These are phyloP conservation scores for Kluyveromyces siamensis DNA, from an alignment of 805 yeast species.

Conservation along the genomic window DNA sequence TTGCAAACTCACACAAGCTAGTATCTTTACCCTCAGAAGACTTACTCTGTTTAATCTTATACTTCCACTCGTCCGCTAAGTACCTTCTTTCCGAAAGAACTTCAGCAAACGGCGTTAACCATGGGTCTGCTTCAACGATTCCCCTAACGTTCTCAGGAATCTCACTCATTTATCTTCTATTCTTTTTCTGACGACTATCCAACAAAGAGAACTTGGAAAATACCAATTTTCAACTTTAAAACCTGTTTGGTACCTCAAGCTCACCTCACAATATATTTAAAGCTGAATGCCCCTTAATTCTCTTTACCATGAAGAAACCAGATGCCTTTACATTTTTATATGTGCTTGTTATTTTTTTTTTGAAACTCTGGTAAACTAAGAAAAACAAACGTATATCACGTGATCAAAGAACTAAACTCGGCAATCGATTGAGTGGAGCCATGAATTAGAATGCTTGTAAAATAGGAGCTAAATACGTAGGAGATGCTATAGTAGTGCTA, in stretches of 20 bases:
- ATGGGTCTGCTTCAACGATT: constrained; percentile 72
- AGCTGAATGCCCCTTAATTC: too few species aligned
- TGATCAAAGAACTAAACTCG: too few species aligned
- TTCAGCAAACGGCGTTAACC: constrained; percentile 70
- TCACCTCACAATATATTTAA: too few species aligned
- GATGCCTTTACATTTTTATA: too few species aligned
- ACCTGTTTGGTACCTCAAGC: neutral
- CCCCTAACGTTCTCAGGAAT: constrained; percentile 39
- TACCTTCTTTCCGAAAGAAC: constrained; percentile 61
- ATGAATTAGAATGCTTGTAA: too few species aligned
- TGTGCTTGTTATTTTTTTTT: too few species aligned
- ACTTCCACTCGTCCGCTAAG: constrained; percentile 55
- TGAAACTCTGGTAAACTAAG: too few species aligned
- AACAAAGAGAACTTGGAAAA: too few species aligned
- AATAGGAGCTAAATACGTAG: neutral
- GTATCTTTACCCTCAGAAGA: constrained; percentile 42
- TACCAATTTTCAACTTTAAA: neutral
- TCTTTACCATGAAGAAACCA: too few species aligned
- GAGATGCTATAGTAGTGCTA: neutral
- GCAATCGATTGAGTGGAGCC: too few species aligned
- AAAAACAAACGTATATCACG: too few species aligned
- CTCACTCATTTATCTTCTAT: constrained; percentile 4
- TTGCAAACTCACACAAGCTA: constrained; percentile 59
- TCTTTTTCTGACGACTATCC: neutral
- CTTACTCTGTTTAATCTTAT: constrained; percentile 31